Evolutionary conservation across 2,329 filamentous ascomycete species (phyloP).

Genomic region (Aschersonia sp.): DNA sequence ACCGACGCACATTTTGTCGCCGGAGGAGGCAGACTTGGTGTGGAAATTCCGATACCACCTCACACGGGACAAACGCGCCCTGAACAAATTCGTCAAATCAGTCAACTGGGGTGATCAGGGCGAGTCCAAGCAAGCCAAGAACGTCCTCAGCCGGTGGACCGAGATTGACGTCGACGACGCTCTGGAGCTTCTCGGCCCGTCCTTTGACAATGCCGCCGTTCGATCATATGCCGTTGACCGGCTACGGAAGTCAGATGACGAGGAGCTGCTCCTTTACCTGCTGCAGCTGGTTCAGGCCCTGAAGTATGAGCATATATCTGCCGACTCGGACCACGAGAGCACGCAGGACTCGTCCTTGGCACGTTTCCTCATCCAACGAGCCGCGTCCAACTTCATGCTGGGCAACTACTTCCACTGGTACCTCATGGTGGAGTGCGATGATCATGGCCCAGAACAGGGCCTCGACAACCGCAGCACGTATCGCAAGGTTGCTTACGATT

Average conservation of each 20-base stretch:
- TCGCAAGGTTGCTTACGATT: constrained; percentile 86
- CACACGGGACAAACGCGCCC: constrained; percentile 75
- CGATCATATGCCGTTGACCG: constrained; percentile 88
- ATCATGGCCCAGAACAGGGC: constrained; percentile 61
- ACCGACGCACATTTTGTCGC: constrained; percentile 72
- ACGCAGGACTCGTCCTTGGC: constrained; percentile 71
- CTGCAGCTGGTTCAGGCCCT: constrained; percentile 90
- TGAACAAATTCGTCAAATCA: constrained; percentile 97
- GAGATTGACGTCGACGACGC: constrained; percentile 96
- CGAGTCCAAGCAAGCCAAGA: constrained; percentile 79
- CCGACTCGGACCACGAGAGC: constrained; percentile 38
- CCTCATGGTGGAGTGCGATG: constrained; percentile 92
- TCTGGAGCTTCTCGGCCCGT: constrained; percentile 81
- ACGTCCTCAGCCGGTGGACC: constrained; percentile 84
- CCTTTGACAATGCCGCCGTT: constrained; percentile 77
- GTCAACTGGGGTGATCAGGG: constrained; percentile 82
- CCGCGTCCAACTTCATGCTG: constrained; percentile 74
- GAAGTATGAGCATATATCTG: constrained; percentile 73
- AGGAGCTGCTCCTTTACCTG: constrained; percentile 81
- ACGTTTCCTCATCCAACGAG: constrained; percentile 75
- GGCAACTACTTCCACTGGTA: constrained; percentile 98
- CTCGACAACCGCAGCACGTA: constrained; percentile 72
- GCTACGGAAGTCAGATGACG: constrained; percentile 79
- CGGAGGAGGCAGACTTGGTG: constrained; percentile 88
- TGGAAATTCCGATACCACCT: constrained; percentile 97